phyloP scores from a whole-genome alignment of 2,329 filamentous ascomycete species.

The Phaeophleospora eucalypticola region DNA sequence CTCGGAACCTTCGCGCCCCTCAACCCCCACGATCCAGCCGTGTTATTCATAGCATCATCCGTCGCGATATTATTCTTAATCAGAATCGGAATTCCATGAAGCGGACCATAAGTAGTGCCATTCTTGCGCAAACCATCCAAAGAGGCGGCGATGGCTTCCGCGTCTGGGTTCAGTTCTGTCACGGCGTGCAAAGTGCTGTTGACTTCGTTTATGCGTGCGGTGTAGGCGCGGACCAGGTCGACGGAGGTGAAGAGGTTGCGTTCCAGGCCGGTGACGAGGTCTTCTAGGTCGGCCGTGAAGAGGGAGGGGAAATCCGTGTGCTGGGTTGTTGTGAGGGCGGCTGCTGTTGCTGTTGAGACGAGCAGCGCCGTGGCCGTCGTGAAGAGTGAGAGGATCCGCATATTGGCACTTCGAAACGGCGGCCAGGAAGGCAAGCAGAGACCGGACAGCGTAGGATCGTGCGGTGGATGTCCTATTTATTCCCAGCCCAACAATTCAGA shows the following conservation, averaged over 20 bases:
- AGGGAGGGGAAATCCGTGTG: conserved; percentile 35
- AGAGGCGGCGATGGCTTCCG: conserved; percentile 44
- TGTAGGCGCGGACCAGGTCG: conserved; percentile 56
- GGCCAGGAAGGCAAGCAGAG: no score
- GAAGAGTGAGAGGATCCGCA: no score
- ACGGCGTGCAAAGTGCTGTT: conserved; percentile 51
- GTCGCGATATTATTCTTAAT: conserved; percentile 67
- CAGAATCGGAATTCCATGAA: conserved; percentile 62
- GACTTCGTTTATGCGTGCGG: conserved; percentile 49
- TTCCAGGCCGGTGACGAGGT: conserved; percentile 48
- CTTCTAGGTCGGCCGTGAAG: conserved; percentile 50
- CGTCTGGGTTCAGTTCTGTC: conserved; percentile 55
- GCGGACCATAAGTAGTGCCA: conserved; percentile 48
- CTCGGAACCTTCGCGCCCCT: conserved; percentile 53
- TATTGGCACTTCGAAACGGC: no score
- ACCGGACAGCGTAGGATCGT: no score
- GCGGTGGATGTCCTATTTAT: no score
- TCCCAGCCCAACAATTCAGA: no score
- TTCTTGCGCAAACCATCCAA: conserved; percentile 48
- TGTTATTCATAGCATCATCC: conserved; percentile 59
- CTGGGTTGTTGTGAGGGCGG: background rate
- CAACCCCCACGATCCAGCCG: conserved; percentile 61
- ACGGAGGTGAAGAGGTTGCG: conserved; percentile 52
- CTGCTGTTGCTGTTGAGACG: no score
- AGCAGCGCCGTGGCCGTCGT: no score